phyloP scores from a whole-genome alignment of 345 rosid genomes.

The Mallotus nudiflorus region DNA sequence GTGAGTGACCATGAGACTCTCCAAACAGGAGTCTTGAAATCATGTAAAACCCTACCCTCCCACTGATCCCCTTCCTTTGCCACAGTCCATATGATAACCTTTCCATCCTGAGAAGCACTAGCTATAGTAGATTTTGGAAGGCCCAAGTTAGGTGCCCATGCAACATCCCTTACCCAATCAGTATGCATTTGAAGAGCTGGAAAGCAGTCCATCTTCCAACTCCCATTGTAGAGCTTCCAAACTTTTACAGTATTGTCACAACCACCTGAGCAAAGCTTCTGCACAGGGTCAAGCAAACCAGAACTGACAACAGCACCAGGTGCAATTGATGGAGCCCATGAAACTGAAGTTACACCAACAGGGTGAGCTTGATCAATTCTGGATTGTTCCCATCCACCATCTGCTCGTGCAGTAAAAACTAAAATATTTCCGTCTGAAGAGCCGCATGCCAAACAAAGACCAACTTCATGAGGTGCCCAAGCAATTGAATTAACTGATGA shows the following conservation, averaged over 20 bases:
- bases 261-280: slow-evolving; percentile 31
- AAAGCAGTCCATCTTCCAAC: slow-evolving; percentile 29
- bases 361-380: slow-evolving; percentile 31
- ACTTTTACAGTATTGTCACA: slow-evolving; percentile 29
- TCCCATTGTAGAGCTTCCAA: slow-evolving; percentile 26
- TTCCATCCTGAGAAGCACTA: slow-evolving; percentile 31
- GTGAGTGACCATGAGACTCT: slow-evolving; percentile 30
- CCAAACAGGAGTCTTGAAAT: slow-evolving; percentile 27
- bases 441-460: slow-evolving; percentile 25
- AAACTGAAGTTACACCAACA: slow-evolving; percentile 28
- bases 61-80: slow-evolving; percentile 28
- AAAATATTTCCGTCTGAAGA: slow-evolving; percentile 27
- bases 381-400: slow-evolving; percentile 23
- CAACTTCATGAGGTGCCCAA: slow-evolving; percentile 28
- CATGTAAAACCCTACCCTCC: slow-evolving; percentile 24
- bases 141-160: slow-evolving; percentile 32
- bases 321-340: slow-evolving; percentile 29
- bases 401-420: slow-evolving; percentile 15
- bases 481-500: slow-evolving; percentile 27
- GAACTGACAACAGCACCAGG: slow-evolving; percentile 24
- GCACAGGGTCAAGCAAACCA: slow-evolving; percentile 21
- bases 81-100: slow-evolving; percentile 25
- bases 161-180: slow-evolving; percentile 28
- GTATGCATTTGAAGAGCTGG: slow-evolving; percentile 32
- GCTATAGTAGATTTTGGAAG: slow-evolving; percentile 28